Conservation (phyloP, 1,139 yeast genomes). For the Candida sanyaensis region DNA sequence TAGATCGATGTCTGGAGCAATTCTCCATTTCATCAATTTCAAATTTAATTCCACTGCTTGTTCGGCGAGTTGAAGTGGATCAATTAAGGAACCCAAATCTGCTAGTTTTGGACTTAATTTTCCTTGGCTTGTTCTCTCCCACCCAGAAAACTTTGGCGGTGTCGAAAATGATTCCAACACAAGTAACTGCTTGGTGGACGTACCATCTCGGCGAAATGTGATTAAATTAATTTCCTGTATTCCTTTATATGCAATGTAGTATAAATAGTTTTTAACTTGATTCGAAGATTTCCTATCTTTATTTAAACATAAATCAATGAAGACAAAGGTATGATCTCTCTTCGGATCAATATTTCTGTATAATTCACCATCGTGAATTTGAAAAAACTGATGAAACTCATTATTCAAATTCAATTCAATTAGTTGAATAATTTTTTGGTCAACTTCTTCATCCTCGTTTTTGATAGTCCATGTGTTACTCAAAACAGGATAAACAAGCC, state of each 20-base stretch:
- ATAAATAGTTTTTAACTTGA: slow-evolving; percentile 65
- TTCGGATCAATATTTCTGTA: slow-evolving; percentile 1
- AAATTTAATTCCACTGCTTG: slow-evolving; percentile 91
- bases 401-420: slow-evolving; percentile 6
- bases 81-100: slow-evolving; percentile 75
- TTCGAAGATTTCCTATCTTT: slow-evolving; percentile 53
- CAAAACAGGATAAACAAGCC: slow-evolving; percentile 82
- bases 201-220: slow-evolving; percentile 25
- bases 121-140: slow-evolving; percentile 83
- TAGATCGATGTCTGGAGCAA: slow-evolving; percentile 78
- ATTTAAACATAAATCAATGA: slow-evolving; percentile 61
- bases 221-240: slow-evolving; percentile 40
- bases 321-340: slow-evolving; percentile 39
- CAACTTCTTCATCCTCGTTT: slow-evolving; percentile 6
- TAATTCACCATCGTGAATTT: slow-evolving; percentile 12
- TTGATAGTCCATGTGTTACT: slow-evolving; percentile 42
- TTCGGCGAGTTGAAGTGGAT: slow-evolving; percentile 79
- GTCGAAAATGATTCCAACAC: slow-evolving; percentile 10
- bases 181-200: slow-evolving; percentile 27
- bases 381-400: slow-evolving; percentile 16
- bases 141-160: slow-evolving; percentile 61
- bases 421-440: slow-evolving; percentile 3
- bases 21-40: slow-evolving; percentile 95
- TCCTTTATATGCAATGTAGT: slow-evolving; percentile 49
- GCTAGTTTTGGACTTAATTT: slow-evolving; percentile 81